Evolutionary conservation across 1,284 basidiomycete species (phyloP).

Genomic region (Rhodotorula sp.): DNA sequence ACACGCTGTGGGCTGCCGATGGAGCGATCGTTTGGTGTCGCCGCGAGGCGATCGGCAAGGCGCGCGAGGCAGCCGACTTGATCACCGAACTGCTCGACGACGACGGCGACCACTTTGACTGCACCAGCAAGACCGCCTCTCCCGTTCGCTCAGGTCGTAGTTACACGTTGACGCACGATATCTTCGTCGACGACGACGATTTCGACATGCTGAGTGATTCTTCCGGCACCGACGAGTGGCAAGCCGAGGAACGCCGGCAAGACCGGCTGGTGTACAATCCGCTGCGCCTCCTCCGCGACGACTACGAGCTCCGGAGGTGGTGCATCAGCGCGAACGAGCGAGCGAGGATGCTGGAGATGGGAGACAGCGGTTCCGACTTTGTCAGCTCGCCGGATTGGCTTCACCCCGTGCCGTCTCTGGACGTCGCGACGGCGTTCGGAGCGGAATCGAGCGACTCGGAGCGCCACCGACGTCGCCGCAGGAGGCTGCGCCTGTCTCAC

Average conservation of each 20-base stretch:
- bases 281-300: slow-evolving; percentile 17
- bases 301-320: slow-evolving; percentile 26
- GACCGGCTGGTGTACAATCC: slow-evolving; percentile 15
- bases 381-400: slow-evolving; percentile 16
- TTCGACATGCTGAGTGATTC: not conserved
- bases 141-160: not conserved
- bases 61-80: slow-evolving; percentile 9
- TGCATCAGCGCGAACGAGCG: slow-evolving; percentile 21
- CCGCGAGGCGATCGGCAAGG: slow-evolving; percentile 7
- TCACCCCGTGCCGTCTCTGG: not conserved
- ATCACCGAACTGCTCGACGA: slow-evolving; percentile 30
- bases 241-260: slow-evolving; percentile 8
- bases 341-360: not conserved
- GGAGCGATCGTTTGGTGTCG: slow-evolving; percentile 25
- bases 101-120: slow-evolving; percentile 21
- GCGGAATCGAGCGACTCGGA: slow-evolving; percentile 6
- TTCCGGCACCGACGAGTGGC: not conserved
- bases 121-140: not conserved
- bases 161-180: not conserved
- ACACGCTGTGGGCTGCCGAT: slow-evolving; percentile 21
- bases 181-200: not conserved
- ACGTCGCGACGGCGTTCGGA: not conserved
- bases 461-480: not conserved
- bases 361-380: not conserved
- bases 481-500: not conserved